phyloP scores from a whole-genome alignment of 2,329 filamentous ascomycete species.

The Aspergillus ochraceoroseus region DNA sequence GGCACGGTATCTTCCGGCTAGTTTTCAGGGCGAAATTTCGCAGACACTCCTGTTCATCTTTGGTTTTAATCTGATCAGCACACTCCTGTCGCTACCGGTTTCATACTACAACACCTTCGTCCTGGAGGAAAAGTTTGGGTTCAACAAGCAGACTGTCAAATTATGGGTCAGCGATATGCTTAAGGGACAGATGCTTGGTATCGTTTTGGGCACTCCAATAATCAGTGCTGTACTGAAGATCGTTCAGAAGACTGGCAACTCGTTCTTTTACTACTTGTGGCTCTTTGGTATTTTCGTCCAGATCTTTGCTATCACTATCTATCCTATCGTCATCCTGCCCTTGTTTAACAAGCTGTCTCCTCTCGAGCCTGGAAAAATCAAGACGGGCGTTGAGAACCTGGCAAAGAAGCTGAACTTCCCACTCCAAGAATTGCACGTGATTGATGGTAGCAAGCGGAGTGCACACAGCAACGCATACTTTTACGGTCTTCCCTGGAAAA shows the following conservation, averaged over 20 bases:
- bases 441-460: conserved; percentile 83
- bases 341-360: conserved; percentile 98
- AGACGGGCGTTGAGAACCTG: conserved; percentile 78
- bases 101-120: conserved; percentile 93
- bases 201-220: conserved; percentile 78
- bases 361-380: conserved; percentile 78
- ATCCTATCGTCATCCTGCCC: conserved; percentile 88
- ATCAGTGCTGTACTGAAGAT: conserved; percentile 90
- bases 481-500: conserved; percentile 97
- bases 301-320: conserved; percentile 91
- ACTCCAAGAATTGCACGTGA: conserved; percentile 87
- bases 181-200: conserved; percentile 78
- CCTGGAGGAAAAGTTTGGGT: conserved; percentile 92
- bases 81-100: conserved; percentile 70
- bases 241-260: conserved; percentile 84
- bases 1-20: conserved; percentile 65
- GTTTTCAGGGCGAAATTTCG: conserved; percentile 85
- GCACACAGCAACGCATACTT: conserved; percentile 93
- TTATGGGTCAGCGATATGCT: conserved; percentile 86
- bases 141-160: conserved; percentile 94
- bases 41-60: conserved; percentile 93
- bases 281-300: conserved; percentile 84
- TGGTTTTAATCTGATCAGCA: conserved; percentile 75
- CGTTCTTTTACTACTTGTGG: conserved; percentile 99
- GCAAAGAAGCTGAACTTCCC: conserved; percentile 84